Conservation (phyloP, 495 filamentous ascomycete species). For the Xylaria castorea region DNA sequence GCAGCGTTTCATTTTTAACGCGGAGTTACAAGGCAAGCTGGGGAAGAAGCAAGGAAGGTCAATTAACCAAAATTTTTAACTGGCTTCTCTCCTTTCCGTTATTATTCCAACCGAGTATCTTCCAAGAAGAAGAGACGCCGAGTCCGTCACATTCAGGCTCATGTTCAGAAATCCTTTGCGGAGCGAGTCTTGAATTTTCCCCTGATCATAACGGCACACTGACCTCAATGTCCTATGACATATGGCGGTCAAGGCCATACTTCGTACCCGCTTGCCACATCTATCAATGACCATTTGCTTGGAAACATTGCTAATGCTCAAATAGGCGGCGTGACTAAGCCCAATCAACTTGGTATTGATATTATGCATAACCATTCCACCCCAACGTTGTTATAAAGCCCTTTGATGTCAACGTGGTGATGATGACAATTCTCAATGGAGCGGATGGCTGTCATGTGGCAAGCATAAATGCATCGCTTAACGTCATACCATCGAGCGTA, state of each 20-base stretch:
- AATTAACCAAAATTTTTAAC: background rate
- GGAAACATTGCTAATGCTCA: slow-evolving; percentile 9
- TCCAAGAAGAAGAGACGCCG: background rate
- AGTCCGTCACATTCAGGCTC: slow-evolving; percentile 5
- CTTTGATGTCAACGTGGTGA: background rate
- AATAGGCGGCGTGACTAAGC: slow-evolving; percentile 1
- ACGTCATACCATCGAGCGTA: background rate
- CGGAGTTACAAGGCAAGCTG: slow-evolving; percentile 4
- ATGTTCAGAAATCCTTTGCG: slow-evolving; percentile 8
- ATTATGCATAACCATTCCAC: slow-evolving; percentile 19
- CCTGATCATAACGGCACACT: background rate
- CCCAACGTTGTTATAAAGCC: background rate
- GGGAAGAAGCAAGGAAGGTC: background rate
- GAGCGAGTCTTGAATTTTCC: background rate
- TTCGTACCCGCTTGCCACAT: slow-evolving; percentile 12
- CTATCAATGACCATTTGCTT: background rate
- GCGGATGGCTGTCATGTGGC: slow-evolving; percentile 16
- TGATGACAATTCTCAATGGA: background rate
- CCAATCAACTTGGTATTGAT: background rate
- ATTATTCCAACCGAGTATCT: background rate
- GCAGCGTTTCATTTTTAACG: background rate
- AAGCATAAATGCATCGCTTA: background rate
- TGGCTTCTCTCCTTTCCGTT: background rate
- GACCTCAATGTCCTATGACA: slow-evolving; percentile 9
- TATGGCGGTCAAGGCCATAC: slow-evolving; percentile 16